phyloP scores from a whole-genome alignment of 2,329 filamentous ascomycete genomes.

The Penicillium sp. region DNA sequence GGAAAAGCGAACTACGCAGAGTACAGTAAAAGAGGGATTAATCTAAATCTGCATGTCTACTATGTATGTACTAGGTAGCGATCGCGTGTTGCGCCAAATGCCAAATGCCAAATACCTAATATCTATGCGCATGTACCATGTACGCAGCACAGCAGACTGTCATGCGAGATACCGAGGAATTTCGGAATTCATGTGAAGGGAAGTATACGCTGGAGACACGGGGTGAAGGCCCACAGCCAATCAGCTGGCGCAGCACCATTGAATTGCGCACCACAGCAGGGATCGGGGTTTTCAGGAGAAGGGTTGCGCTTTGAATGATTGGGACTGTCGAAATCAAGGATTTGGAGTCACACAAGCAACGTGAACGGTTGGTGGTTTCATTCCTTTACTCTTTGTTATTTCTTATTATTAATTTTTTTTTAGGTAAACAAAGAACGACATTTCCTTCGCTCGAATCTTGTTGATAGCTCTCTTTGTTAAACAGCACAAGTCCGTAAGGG shows the following conservation, averaged over 20 bases:
- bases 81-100: slow-evolving; percentile 1
- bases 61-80: background rate
- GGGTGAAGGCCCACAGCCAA: slow-evolving; percentile 7
- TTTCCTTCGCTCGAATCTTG: background rate
- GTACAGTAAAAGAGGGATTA: background rate
- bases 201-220: background rate
- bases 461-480: background rate
- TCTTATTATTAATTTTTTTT: too few species aligned
- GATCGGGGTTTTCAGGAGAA: slow-evolving; percentile 12
- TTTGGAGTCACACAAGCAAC: background rate
- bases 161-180: background rate
- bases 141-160: slow-evolving; percentile 4
- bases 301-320: slow-evolving; percentile 14
- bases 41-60: background rate
- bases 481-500: slow-evolving; percentile 13
- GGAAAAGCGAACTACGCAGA: background rate
- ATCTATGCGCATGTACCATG: slow-evolving; percentile 8
- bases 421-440: background rate
- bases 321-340: slow-evolving; percentile 1
- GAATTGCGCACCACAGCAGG: slow-evolving; percentile 14
- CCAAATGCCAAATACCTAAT: background rate
- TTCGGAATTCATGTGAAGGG: slow-evolving; percentile 23
- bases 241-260: background rate
- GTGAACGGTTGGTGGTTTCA: background rate
- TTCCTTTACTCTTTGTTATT: too few species aligned